These are phyloP conservation scores for Melampsora americana DNA, from an alignment of 1,284 basidiomycete genomes.

Conservation along the genomic window DNA sequence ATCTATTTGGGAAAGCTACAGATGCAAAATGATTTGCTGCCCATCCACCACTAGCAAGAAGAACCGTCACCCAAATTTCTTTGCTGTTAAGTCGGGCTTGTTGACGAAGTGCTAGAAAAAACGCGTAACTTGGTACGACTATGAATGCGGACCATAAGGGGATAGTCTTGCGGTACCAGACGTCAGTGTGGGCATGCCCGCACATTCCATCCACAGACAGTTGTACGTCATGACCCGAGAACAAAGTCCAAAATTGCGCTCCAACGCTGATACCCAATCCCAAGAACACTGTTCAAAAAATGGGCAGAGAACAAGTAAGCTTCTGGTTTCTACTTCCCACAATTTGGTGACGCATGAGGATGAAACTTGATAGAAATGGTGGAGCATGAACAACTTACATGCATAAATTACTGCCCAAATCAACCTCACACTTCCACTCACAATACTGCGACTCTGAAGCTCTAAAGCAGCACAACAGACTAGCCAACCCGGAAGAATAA, in stretches of 20 bases:
- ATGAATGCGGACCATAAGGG: constrained; percentile 59
- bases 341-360: too few species aligned
- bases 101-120: constrained; percentile 71
- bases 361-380: not conserved
- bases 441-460: constrained; percentile 61
- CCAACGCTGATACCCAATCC: constrained; percentile 52
- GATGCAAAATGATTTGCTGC: constrained; percentile 69
- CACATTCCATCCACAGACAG: constrained; percentile 28
- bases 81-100: constrained; percentile 69
- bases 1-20: constrained; percentile 66
- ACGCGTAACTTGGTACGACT: constrained; percentile 72
- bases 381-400: constrained; percentile 10
- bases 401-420: constrained; percentile 73
- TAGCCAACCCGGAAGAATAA: constrained; percentile 71
- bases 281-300: constrained; percentile 19
- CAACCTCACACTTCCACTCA: constrained; percentile 77
- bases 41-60: constrained; percentile 73
- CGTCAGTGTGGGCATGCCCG: constrained; percentile 40
- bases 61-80: constrained; percentile 67
- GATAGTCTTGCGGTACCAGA: constrained; percentile 47
- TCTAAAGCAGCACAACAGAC: constrained; percentile 77
- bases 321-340: too few species aligned
- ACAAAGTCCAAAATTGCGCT: constrained; percentile 45
- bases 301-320: too few species aligned
- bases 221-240: constrained; percentile 39